Base-by-base conservation (phyloP, 2,329 filamentous ascomycete genomes). In the Sporothrix brunneoviolacea region DNA sequence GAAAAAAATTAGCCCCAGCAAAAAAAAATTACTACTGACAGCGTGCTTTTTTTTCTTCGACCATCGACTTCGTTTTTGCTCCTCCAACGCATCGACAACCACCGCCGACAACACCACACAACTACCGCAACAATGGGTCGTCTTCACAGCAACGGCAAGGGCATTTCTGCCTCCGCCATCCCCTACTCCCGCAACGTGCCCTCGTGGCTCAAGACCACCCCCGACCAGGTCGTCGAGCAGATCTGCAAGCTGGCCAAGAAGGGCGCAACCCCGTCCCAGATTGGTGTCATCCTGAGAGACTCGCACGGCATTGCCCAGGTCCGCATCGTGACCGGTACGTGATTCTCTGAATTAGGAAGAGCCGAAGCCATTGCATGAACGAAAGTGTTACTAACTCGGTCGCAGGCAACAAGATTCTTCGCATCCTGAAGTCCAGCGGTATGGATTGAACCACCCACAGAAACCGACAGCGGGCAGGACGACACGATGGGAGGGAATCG, bases 131-230 rank as follows among this genome's bases (percentile, higher is more conserved):
- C 74, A 63, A 95, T 95, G 89, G 89, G 91, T 85, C 85, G 91
- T 82, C 85, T 97, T 86, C 94, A 98, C 86, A 88, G 82, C 83
- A 95, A 96, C 69, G 91, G 93, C 80, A 97, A 97, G 88, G 94
- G 93, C 76, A 98, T 98, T 77, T 90, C 89, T 63, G 76, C 88
- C 77, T 95, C 89, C 59, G 89, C 93, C 68, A 77, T 97, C 75
- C 93, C 94, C 70, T 98, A 97, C 85, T 95, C 89, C 63, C 91
- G 93, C 78, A 84, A 82, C 65, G 72, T 90, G 60, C 91, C 93
- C 57, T 82, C 91, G 64, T 98, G 93, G 93, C 80, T 97, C 75
- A 98, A 98, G 87, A 94, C 89, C 77, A 95, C 90, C 65, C 91
- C 93, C 70, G 90, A 96, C 68, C 89, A 95, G 79, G 90, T 98